A percentile compares a stretch with the other conserved stretches of the same genome.
phyloP scores from a whole-genome alignment of 495 filamentous ascomycete species.

The Polyplosphaeria fusca region DNA sequence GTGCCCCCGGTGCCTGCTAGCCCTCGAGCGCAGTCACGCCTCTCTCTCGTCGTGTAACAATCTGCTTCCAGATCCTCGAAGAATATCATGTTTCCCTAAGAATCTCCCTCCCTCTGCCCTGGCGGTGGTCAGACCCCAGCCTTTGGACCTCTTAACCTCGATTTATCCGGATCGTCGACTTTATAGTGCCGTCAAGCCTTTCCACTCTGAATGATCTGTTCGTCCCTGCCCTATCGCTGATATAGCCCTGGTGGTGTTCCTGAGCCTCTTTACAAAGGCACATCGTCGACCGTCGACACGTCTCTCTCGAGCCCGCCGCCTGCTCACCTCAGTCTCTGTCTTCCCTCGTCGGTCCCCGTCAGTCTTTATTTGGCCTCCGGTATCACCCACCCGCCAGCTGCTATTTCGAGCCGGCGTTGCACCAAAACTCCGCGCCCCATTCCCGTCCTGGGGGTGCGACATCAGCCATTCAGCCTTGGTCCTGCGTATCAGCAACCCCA shows the following conservation, averaged over 20 bases:
- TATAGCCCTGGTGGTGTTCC: slow-evolving; percentile 36
- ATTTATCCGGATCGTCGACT: slow-evolving; percentile 37
- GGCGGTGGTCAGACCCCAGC: slow-evolving; percentile 34
- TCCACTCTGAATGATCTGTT: slow-evolving; percentile 36
- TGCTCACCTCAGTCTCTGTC: slow-evolving; percentile 23
- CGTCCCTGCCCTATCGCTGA: slow-evolving; percentile 33
- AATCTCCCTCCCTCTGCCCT: slow-evolving; percentile 26
- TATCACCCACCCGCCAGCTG: slow-evolving; percentile 29
- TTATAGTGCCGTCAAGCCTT: slow-evolving; percentile 36
- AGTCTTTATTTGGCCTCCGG: slow-evolving; percentile 32
- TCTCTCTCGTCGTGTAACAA: slow-evolving; percentile 37
- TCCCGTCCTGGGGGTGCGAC: slow-evolving; percentile 35
- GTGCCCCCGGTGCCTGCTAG: slow-evolving; percentile 29
- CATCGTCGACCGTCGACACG: slow-evolving; percentile 21
- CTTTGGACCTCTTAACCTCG: slow-evolving; percentile 29
- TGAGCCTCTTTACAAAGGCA: slow-evolving; percentile 27
- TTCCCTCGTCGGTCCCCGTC: slow-evolving; percentile 23
- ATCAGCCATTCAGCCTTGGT: slow-evolving; percentile 36
- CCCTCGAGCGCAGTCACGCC: slow-evolving; percentile 33
- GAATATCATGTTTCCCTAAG: slow-evolving; percentile 35
- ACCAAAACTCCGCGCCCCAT: slow-evolving; percentile 36
- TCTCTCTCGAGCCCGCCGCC: slow-evolving; percentile 20
- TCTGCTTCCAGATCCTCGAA: slow-evolving; percentile 35
- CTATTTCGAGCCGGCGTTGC: slow-evolving; percentile 36
- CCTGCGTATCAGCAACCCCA: slow-evolving; percentile 34